Percentiles rank a stretch among this genome's conserved stretches.
phyloP scores from a whole-genome alignment of 2,329 filamentous ascomycete species.

The Aspergillus neoniger region DNA sequence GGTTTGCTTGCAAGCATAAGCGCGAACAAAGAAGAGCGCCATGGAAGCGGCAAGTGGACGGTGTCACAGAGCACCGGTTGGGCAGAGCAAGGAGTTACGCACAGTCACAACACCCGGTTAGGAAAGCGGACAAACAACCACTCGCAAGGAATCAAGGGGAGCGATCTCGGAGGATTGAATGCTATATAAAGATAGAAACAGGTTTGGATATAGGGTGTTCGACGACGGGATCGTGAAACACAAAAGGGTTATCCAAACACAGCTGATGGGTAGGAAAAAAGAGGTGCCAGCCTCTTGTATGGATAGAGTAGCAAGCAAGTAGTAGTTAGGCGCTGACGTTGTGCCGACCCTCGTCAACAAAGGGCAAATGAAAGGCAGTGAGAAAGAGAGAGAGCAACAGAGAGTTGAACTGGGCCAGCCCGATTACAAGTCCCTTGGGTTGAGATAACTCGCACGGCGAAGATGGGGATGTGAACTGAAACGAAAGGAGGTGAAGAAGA shows the following conservation, averaged over 20 bases:
- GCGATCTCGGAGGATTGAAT: not conserved
- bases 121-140: constrained; percentile 16
- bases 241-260: constrained; percentile 25
- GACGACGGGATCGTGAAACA: constrained; percentile 20
- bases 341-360: constrained; percentile 24
- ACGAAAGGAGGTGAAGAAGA: constrained; percentile 22
- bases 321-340: constrained; percentile 23
- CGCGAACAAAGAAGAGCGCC: constrained; percentile 12
- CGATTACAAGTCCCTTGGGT: constrained; percentile 31
- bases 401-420: constrained; percentile 42
- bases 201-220: constrained; percentile 7
- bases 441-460: constrained; percentile 37
- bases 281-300: constrained; percentile 42
- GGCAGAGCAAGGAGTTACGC: constrained; percentile 12
- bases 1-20: constrained; percentile 18
- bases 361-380: constrained; percentile 23
- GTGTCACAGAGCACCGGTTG: not conserved
- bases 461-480: constrained; percentile 23
- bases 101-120: constrained; percentile 18
- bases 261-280: constrained; percentile 1
- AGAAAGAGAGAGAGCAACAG: constrained; percentile 29
- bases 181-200: constrained; percentile 3
- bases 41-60: not conserved
- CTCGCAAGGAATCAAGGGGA: not conserved
- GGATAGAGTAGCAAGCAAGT: constrained; percentile 5